Conservation (phyloP, 2,329 filamentous ascomycete genomes). For the Clathrospora elynae region DNA sequence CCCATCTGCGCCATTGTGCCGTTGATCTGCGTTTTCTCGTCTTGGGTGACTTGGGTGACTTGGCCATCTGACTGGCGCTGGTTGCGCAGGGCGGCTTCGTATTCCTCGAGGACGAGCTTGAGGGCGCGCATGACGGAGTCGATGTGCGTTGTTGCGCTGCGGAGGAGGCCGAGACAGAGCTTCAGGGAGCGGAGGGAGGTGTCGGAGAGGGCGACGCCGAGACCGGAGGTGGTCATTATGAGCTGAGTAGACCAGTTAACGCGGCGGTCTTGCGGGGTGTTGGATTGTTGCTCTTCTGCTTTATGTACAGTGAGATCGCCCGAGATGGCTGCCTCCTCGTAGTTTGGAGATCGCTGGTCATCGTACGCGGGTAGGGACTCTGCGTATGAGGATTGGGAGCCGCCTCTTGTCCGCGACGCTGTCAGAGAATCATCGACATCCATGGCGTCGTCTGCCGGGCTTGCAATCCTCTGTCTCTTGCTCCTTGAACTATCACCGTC, state of each 20-base stretch:
- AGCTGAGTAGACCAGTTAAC: constrained; percentile 78
- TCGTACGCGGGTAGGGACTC: constrained; percentile 86
- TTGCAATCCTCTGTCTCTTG: constrained; percentile 54
- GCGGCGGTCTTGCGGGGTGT: constrained; percentile 42
- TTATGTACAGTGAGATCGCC: constrained; percentile 27
- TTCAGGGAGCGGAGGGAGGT: constrained; percentile 83
- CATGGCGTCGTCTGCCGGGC: constrained; percentile 46
- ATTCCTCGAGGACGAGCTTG: constrained; percentile 77
- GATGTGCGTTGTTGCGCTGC: constrained; percentile 81
- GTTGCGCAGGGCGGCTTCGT: constrained; percentile 62
- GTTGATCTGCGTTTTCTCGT: constrained; percentile 21
- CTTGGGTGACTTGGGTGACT: constrained; percentile 15
- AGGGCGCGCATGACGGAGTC: constrained; percentile 75
- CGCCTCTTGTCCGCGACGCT: constrained; percentile 51
- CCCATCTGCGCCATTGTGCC: constrained; percentile 25
- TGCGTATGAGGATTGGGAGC: constrained; percentile 68
- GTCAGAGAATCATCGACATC: constrained; percentile 55
- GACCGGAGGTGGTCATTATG: constrained; percentile 86
- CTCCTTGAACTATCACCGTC: constrained; percentile 41
- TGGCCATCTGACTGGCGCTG: constrained; percentile 29
- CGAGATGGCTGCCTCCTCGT: constrained; percentile 62
- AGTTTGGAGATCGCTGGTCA: constrained; percentile 74
- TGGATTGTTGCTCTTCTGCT: constrained; percentile 23
- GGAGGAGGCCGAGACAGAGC: constrained; percentile 80
- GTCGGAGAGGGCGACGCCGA: constrained; percentile 89